Evolutionary conservation across 2,329 filamentous ascomycete genomes (phyloP), one percentile per base, ranked within the genome.

Genomic region (Fusarium sp.): DNA sequence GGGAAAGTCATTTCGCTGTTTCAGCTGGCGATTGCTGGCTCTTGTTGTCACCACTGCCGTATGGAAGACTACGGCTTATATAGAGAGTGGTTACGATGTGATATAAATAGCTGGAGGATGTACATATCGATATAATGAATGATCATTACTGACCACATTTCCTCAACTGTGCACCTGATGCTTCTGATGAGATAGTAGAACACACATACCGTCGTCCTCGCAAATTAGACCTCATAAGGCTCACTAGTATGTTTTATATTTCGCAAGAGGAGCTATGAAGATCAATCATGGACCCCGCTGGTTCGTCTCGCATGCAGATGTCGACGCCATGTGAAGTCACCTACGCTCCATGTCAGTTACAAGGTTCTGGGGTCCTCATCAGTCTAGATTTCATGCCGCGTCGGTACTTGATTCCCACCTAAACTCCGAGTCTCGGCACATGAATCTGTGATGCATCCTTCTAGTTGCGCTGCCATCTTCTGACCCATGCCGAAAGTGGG

Each of bases 111-210:
- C 32, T 47, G 39, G 44, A 33, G 51, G 59, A 40, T 55, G 66
- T 73, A 68, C 52, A 62, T 73, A 62, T 33, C 13, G 55, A 20
- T 15, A 65, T 30, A 22, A 58, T 41, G 40, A 65, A 54, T n/a
- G 15, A 7, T 19, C 10, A 46, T 44, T 30, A 46, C 35, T 49
- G 24, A 32, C 49, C 13, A 11, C 19, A 17, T 20, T 5, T 5
- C 11, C 24, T 6, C 13, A 9, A 33, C 6, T 33, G 28, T 9
- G 39, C 4, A 4, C 6, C 15, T 49, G 3, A 15, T 2, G 10
- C 15, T 8, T 19, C 33, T 19, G 7, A 13, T 10, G 5, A 6
- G 28, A 22, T 6, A 45, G 13, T 28, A 22, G 19, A n/a, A 17
- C 3, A 22, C 9, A 19, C 24, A 19, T 22, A 43, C 5, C n/a